These are phyloP conservation scores for Metschnikowia colocasiae DNA, from an alignment of 805 yeast species.

Conservation along the genomic window DNA sequence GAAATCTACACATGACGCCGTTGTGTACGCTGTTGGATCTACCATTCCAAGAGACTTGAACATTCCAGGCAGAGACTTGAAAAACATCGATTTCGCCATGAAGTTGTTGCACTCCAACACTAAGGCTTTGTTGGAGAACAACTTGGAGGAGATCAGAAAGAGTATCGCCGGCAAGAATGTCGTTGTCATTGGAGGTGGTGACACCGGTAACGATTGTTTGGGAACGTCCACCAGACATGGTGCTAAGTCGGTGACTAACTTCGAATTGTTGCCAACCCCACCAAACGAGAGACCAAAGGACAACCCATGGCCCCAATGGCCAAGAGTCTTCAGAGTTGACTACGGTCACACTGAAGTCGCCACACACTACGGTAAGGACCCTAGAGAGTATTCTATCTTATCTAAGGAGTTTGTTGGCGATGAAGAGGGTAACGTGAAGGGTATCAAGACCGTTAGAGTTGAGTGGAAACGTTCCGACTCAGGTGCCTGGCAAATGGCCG, in stretches of 20 bases:
- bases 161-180: conserved; percentile 82
- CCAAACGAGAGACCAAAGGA: conserved; percentile 82
- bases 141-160: conserved; percentile 70
- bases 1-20: conserved; percentile 68
- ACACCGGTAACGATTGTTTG: conserved; percentile 97
- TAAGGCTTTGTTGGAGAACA: conserved; percentile 77
- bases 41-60: conserved; percentile 93
- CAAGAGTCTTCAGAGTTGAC: conserved; percentile 94
- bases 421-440: conserved; percentile 91
- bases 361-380: conserved; percentile 94
- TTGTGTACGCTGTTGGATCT: conserved; percentile 88
- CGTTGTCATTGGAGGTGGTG: conserved; percentile 99
- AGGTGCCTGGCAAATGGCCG: conserved; percentile 99
- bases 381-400: conserved; percentile 92
- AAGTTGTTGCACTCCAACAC: conserved; percentile 84
- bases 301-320: conserved; percentile 99
- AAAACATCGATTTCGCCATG: conserved; percentile 94
- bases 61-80: conserved; percentile 89
- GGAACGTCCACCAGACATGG: conserved; percentile 98
- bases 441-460: conserved; percentile 92
- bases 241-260: conserved; percentile 89
- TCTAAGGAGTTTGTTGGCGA: conserved; percentile 95
- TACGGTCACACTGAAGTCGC: conserved; percentile 96
- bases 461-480: conserved; percentile 95
- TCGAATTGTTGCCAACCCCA: conserved; percentile 92